Base-by-base conservation (phyloP, 2,329 filamentous ascomycete genomes). In the Colletotrichum navitas region DNA sequence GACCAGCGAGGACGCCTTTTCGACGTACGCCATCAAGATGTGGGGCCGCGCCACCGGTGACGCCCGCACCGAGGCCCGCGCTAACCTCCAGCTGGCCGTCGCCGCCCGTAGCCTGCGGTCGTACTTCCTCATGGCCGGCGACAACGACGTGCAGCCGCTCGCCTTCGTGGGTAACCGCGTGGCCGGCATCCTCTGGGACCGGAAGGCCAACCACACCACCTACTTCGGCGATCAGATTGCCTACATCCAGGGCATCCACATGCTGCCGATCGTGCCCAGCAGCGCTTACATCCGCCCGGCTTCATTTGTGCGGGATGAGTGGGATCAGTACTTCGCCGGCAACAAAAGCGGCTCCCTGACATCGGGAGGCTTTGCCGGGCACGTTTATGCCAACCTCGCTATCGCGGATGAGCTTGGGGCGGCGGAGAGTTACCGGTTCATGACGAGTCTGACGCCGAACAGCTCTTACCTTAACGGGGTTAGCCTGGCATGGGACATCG, bases 181-280 rank as follows among this genome's bases (percentile, higher is more conserved):
- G 0, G 32, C 68, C 29, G 85, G 86, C 2, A 88, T 88, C 72
- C 79, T 94, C 3, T 96, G 95, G 76, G 94, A 97, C 79, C 95
- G 96, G 81, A 97, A 96, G 81, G 88, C 92, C 66, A 92, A 97
- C 78, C 92, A 96, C 79, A 90, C 91, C 5, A 96, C 94, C 1
- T 96, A 93, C 82, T 96, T 96, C 76, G 92, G 68, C 52, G 36
- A 93, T 56, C 79, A 62, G 11, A 63, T 54, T 6, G 59, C 69
- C 21, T 92, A 88, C 77, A 86, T 94, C 71, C 79, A 85, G 76
- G 90, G 91, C 68, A 93, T 93, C 75, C 91, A 94, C 82, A 93
- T 93, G 91, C 83, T 93, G 24, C 92, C 92, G 2, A 80, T 93
- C 49, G 84, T 89, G 64, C 90, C 92, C 2, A 84, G 85, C 70